A percentile compares a stretch with the other conserved stretches of the same genome.
phyloP scores from a whole-genome alignment of 441 rosid genomes.

The Gossypium davidsonii region DNA sequence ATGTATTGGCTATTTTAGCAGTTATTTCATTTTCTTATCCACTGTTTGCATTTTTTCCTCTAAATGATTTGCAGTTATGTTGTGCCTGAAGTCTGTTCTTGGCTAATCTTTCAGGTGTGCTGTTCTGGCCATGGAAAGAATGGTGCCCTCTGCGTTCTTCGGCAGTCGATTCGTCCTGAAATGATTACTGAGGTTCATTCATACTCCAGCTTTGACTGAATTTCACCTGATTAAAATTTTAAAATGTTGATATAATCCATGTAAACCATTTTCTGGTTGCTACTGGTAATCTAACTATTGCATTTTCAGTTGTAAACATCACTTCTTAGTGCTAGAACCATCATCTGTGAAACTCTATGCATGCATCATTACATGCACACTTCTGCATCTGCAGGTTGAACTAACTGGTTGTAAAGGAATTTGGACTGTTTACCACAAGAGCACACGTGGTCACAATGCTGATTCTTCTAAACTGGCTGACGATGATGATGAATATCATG shows the following conservation, averaged over 20 bases:
- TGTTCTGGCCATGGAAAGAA: constrained; percentile 99
- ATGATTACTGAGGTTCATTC: constrained; percentile 84
- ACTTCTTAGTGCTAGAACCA: background rate
- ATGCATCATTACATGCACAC: background rate
- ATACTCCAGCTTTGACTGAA: constrained; percentile 14
- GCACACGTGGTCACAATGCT: constrained; percentile 59
- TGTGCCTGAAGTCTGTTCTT: constrained; percentile 10
- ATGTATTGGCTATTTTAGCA: background rate
- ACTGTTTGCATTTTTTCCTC: background rate
- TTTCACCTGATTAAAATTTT: constrained; percentile 3
- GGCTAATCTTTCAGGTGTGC: constrained; percentile 60
- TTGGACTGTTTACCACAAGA: constrained; percentile 98
- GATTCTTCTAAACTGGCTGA: constrained; percentile 69
- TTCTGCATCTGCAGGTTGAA: constrained; percentile 60
- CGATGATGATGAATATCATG: constrained; percentile 91
- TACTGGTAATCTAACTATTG: background rate
- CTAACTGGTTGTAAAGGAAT: constrained; percentile 96
- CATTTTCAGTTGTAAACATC: background rate
- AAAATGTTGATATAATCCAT: background rate
- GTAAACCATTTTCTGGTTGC: background rate
- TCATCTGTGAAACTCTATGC: background rate
- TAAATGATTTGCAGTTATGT: background rate
- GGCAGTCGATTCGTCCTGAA: constrained; percentile 97
- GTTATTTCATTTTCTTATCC: background rate
- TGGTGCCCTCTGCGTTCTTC: constrained; percentile 82